Evolutionary conservation across 768 basidiomycete genomes (phyloP).

Genomic region (Leccinum disarticulatum): DNA sequence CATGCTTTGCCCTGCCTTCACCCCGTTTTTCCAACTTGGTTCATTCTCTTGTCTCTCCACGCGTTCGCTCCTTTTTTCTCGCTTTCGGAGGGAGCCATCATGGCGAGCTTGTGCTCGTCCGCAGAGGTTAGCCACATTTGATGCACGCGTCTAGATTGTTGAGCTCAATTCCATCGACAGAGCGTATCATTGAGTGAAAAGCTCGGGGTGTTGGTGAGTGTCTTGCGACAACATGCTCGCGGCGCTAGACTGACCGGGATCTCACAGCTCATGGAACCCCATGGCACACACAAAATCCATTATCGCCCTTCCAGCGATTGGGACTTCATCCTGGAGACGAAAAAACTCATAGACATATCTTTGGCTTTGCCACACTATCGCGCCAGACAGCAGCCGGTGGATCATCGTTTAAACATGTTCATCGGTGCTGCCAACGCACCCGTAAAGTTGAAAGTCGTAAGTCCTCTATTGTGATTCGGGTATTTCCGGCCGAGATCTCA

Average conservation of each 20-base stretch:
- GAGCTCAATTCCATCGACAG: conserved; percentile 16
- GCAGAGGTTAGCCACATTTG: conserved; percentile 26
- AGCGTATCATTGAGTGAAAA: conserved; percentile 25
- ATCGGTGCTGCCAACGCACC: conserved; percentile 50
- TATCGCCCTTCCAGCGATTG: conserved; percentile 60
- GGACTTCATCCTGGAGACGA: conserved; percentile 63
- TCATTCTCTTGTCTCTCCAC: conserved; percentile 1
- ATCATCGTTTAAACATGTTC: conserved; percentile 72
- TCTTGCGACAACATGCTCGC: not conserved
- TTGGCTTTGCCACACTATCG: conserved; percentile 78
- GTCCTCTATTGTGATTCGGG: conserved; percentile 31
- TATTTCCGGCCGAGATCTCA: not conserved
- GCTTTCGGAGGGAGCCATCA: conserved; percentile 16
- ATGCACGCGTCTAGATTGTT: not conserved
- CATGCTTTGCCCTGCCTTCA: not conserved
- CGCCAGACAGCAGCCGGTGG: conserved; percentile 67
- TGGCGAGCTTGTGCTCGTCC: conserved; percentile 27
- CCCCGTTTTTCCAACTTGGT: conserved; percentile 7
- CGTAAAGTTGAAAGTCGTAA: conserved; percentile 71
- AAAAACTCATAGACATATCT: conserved; percentile 58
- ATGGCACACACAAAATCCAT: conserved; percentile 62
- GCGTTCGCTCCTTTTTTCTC: not conserved
- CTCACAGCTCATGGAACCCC: conserved; percentile 31
- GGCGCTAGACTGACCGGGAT: conserved; percentile 3
- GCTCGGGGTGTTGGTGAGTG: conserved; percentile 14